phyloP scores from a whole-genome alignment of 2,329 filamentous ascomycete genomes.

The Fusarium transvaalense region DNA sequence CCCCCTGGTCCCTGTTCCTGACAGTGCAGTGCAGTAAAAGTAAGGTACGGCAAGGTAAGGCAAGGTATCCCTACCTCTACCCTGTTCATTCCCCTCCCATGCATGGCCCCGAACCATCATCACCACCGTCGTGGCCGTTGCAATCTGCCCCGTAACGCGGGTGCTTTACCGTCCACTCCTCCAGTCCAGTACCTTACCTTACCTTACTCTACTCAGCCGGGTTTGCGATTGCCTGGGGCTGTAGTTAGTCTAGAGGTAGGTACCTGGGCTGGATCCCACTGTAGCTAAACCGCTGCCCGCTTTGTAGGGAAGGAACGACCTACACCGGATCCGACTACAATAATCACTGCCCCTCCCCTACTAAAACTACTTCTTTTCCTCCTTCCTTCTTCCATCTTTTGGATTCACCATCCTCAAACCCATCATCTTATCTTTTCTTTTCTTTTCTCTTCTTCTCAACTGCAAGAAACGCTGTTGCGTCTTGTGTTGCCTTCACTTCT shows the following conservation, averaged over 20 bases:
- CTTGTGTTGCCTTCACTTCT: slow-evolving; percentile 47
- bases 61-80: slow-evolving; percentile 6
- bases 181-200: neutral
- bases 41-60: slow-evolving; percentile 8
- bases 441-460: slow-evolving; percentile 44
- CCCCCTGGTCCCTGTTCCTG: slow-evolving; percentile 3
- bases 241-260: neutral
- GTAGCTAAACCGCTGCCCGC: slow-evolving; percentile 7
- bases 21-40: slow-evolving; percentile 6
- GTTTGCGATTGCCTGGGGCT: slow-evolving; percentile 18
- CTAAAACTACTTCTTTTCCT: slow-evolving; percentile 44
- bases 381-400: slow-evolving; percentile 36
- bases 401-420: slow-evolving; percentile 41
- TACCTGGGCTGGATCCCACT: no score
- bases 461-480: slow-evolving; percentile 49
- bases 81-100: slow-evolving; percentile 15
- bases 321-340: neutral
- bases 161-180: slow-evolving; percentile 9
- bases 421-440: slow-evolving; percentile 36
- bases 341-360: slow-evolving; percentile 49
- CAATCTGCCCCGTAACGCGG: slow-evolving; percentile 45
- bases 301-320: slow-evolving; percentile 9
- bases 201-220: slow-evolving; percentile 20
- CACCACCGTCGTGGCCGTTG: slow-evolving; percentile 49
- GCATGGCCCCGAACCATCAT: slow-evolving; percentile 48